Evolutionary conservation across 305 asterid species (phyloP).

Genomic region (Lippia alba): DNA sequence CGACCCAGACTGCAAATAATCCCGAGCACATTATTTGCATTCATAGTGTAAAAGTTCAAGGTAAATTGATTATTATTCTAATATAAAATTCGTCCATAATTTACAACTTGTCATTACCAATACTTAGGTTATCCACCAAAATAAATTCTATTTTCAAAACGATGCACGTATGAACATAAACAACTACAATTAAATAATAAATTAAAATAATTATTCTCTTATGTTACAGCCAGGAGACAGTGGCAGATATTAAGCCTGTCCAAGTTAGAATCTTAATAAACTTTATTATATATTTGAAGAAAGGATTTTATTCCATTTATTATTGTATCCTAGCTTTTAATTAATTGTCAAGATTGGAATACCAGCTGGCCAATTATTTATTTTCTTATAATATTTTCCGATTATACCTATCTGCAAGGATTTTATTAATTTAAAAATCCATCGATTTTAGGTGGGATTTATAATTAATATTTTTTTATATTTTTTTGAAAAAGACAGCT

Average conservation of each 20-base stretch:
- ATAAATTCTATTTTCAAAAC: no score
- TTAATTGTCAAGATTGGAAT: slow-evolving; percentile 6
- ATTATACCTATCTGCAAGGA: slow-evolving; percentile 14
- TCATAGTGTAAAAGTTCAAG: no score
- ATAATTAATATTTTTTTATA: no score
- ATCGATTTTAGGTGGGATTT: slow-evolving; percentile 13
- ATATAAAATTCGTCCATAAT: no score
- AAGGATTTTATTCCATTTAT: not conserved
- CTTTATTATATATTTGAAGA: not conserved
- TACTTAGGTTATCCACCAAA: no score
- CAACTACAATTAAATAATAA: not conserved
- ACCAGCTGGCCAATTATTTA: slow-evolving; percentile 25
- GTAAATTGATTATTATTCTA: no score
- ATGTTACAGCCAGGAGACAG: not conserved
- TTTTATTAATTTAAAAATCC: slow-evolving; percentile 30
- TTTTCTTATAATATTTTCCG: not conserved
- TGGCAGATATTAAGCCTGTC: not conserved
- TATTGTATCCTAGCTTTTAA: not conserved
- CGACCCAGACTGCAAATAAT: no score
- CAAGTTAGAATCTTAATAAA: not conserved
- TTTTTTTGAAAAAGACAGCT: slow-evolving; percentile 32
- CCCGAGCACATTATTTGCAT: no score
- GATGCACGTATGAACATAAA: not conserved
- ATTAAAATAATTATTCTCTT: not conserved
- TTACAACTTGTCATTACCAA: no score